Base-by-base conservation (phyloP, 164 flowering plant genomes). In the Macadamia integrifolia region DNA sequence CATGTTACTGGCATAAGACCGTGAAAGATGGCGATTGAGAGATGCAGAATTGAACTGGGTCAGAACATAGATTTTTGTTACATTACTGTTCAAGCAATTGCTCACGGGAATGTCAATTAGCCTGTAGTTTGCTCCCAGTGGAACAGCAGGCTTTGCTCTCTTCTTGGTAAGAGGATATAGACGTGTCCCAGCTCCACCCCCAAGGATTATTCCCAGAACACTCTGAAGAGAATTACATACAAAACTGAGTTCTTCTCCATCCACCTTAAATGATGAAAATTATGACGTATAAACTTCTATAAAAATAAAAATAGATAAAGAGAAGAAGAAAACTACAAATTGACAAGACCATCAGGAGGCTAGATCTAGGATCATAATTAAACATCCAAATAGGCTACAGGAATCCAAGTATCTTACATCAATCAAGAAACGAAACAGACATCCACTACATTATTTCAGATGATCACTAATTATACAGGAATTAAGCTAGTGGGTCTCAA, bases 31-130 rank as follows among this genome's bases (percentile, higher is more conserved):
- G 48, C 93, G 88, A 66, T 93, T 93, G 23, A 93, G 98, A 28
- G 98, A 93, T 13, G 92, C 91, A 58, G 98, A 93, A 74, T 90
- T 93, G 78, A 89, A 93, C 66, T 93, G 98, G 2, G 98, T 90
- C 35, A 91, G 92, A 48, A 89, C 93, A 74, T 90, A 93, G 49
- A 89, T 90, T 78, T 90, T 93, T 3, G 86, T 79, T 56, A 92
- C 77, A 78, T 88, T 90, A 70, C 98, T 90, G 78, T 92, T 92
- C 80, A 92, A 75, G 76, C 98, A 93, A 68, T 93, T 93, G 79
- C 97, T 90, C 10, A 92, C 95, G 3, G 93, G 90, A 66, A 90
- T 86, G 66, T 93, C 98, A 60, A 93, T 90, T 64, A 90, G 81
- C 80, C 98, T 84, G 77, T 93, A 90, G 48, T 89, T 89, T 44